Percentiles rank a stretch among this genome's conserved stretches.
Evolutionary conservation across 768 basidiomycete genomes (phyloP).

Genomic region (Termitomyces bulborhizus): DNA sequence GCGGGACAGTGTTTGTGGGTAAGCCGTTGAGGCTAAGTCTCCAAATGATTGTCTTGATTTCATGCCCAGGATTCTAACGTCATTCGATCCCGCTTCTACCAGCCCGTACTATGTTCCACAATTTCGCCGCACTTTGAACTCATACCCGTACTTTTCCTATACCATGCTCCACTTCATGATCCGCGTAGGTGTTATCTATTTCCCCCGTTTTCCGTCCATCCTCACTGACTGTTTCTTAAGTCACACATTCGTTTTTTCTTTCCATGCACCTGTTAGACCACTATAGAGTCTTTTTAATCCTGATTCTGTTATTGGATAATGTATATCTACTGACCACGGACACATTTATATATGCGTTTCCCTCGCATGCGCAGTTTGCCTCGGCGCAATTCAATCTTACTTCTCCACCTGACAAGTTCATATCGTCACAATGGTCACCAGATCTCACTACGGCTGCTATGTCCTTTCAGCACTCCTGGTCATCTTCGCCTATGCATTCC

Average conservation of each 20-base stretch:
- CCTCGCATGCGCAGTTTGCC: constrained; percentile 1
- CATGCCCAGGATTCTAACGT: not conserved
- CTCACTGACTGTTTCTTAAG: constrained; percentile 3
- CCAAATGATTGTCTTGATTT: not conserved
- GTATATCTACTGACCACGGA: constrained; percentile 18
- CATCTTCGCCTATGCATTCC: not conserved
- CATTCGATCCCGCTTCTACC: not conserved
- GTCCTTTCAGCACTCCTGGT: constrained; percentile 7
- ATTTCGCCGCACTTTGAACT: constrained; percentile 7
- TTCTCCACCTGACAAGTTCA: not conserved
- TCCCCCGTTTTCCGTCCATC: not conserved
- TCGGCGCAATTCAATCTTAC: not conserved
- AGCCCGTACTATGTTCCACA: not conserved
- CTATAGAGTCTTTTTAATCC: constrained; percentile 23
- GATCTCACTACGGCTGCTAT: constrained; percentile 6
- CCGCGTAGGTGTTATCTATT: constrained; percentile 6
- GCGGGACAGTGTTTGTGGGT: not conserved
- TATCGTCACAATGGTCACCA: constrained; percentile 9
- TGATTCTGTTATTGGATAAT: constrained; percentile 30
- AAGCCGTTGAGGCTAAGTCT: not conserved
- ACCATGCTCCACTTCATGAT: constrained; percentile 26
- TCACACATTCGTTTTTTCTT: constrained; percentile 9
- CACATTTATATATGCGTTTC: constrained; percentile 2
- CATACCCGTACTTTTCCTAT: constrained; percentile 33
- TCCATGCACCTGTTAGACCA: constrained; percentile 7